Evolutionary conservation across 1,284 basidiomycete species (phyloP).

Genomic region (Trichosporon ovoides): DNA sequence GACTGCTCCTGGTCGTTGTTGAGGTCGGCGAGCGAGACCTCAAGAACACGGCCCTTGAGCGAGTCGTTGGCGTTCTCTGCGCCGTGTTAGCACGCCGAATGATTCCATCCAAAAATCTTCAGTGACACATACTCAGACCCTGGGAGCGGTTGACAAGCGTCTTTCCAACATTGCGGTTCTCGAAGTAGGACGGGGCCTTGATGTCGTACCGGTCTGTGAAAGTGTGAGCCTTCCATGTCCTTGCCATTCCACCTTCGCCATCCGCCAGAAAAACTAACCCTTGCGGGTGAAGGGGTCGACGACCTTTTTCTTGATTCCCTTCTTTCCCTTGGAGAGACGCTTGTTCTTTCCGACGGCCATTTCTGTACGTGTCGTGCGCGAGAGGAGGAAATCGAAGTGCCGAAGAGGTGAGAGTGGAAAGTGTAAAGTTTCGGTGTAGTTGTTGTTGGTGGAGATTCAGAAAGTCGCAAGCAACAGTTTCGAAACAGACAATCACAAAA

Average conservation of each 20-base stretch:
- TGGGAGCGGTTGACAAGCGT: conserved; percentile 97
- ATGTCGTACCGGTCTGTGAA: conserved; percentile 98
- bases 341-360: conserved; percentile 99
- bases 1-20: conserved; percentile 99
- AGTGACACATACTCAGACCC: conserved; percentile 76
- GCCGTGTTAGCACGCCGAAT: background rate
- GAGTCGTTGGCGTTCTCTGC: conserved; percentile 98
- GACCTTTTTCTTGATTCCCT: conserved; percentile 99
- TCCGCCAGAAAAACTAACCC: conserved; percentile 58
- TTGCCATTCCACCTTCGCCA: too few species aligned
- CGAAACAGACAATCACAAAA: too few species aligned
- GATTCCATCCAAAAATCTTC: background rate
- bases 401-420: background rate
- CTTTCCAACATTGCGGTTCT: conserved; percentile 95
- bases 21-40: conserved; percentile 94
- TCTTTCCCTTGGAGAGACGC: conserved; percentile 98
- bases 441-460: too few species aligned
- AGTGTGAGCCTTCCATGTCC: conserved; percentile 24
- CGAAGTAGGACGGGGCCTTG: conserved; percentile 98
- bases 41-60: conserved; percentile 93
- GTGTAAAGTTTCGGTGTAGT: background rate
- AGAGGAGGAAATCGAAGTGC: background rate
- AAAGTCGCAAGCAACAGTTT: background rate
- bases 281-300: conserved; percentile 99
- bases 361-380: conserved; percentile 2